A percentile compares a stretch with the other conserved stretches of the same genome.
These are phyloP conservation scores for Eucalyptus erythrocorys DNA, from an alignment of 345 rosid species.

Conservation along the genomic window DNA sequence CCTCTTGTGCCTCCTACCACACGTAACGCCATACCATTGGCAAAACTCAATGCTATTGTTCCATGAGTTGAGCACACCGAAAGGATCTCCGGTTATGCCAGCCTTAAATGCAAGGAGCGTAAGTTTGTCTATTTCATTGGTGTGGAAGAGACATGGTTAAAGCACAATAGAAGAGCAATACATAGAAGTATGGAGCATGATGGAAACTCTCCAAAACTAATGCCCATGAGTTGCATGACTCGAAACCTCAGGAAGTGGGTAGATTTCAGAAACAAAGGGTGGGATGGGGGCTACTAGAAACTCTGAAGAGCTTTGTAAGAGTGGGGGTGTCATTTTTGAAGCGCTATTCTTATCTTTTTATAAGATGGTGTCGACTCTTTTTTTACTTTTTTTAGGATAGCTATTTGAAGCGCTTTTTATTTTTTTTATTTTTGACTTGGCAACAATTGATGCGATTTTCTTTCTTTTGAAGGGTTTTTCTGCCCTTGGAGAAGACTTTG, in stretches of 20 bases:
- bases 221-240: neutral
- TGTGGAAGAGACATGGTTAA: neutral
- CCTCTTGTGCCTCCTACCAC: neutral
- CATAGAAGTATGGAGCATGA: neutral
- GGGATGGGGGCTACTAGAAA: neutral
- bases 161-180: neutral
- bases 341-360: neutral
- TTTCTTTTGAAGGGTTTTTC: no score
- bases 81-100: rapidly evolving
- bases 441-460: no score
- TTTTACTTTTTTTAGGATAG: neutral
- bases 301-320: neutral
- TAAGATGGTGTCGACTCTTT: neutral
- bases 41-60: neutral
- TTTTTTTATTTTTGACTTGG: neutral
- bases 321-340: neutral
- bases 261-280: neutral
- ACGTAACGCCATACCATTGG: rapidly evolving
- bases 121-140: neutral
- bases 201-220: neutral
- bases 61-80: neutral
- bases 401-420: neutral
- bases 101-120: neutral
- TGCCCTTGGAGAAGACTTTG: rapidly evolving
- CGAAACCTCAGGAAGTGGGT: rapidly evolving